phyloP scores from a whole-genome alignment of 164 flowering plant species.

The Magnolia officinalis region DNA sequence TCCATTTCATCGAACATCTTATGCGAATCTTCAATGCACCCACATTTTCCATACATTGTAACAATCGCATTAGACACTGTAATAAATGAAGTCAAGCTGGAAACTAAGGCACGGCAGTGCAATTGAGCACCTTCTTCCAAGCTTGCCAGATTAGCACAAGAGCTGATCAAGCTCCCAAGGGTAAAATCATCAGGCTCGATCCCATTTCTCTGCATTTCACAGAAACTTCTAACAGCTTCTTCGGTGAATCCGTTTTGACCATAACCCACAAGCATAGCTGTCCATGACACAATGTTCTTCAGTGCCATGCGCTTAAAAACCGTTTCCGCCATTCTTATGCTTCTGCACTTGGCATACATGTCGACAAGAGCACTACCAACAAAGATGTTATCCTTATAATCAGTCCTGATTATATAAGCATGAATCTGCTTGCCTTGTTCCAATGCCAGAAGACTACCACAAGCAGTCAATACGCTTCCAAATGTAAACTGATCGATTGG shows the following conservation, averaged over 20 bases:
- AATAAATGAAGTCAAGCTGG: constrained; percentile 52
- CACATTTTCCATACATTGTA: constrained; percentile 80
- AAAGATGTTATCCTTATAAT: constrained; percentile 45
- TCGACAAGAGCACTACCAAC: constrained; percentile 89
- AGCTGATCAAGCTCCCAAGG: constrained; percentile 78
- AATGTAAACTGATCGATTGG: constrained; percentile 71
- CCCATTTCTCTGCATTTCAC: constrained; percentile 64
- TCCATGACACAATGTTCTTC: constrained; percentile 82
- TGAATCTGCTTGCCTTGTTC: constrained; percentile 71
- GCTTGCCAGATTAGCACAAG: constrained; percentile 86
- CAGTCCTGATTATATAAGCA: constrained; percentile 49
- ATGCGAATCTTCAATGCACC: constrained; percentile 54
- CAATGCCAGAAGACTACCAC: constrained; percentile 55
- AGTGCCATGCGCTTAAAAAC: constrained; percentile 55
- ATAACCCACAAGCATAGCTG: constrained; percentile 82
- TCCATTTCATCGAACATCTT: constrained; percentile 63
- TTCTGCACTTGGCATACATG: constrained; percentile 73
- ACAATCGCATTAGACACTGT: constrained; percentile 79
- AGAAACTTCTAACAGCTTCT: constrained; percentile 61
- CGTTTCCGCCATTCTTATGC: constrained; percentile 50
- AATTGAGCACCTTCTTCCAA: constrained; percentile 83
- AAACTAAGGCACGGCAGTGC: constrained; percentile 58
- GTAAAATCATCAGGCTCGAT: constrained; percentile 72
- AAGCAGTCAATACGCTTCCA: constrained; percentile 77
- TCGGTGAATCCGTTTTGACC: constrained; percentile 72